phyloP scores from a whole-genome alignment of 2,329 filamentous ascomycete genomes.

The Cryphonectria carpinicola region DNA sequence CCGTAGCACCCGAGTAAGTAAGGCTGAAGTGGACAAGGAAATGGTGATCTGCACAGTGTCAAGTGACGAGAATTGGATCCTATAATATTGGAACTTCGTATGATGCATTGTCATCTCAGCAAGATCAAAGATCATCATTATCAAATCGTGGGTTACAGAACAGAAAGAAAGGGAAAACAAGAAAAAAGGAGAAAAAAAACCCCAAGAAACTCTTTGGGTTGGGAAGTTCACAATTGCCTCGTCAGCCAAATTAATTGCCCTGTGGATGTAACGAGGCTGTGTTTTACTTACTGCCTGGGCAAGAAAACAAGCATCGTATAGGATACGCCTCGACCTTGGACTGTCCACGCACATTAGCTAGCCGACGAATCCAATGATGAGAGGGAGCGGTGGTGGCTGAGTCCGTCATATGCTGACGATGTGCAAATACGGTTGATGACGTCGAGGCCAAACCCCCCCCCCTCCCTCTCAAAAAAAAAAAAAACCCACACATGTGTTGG shows the following conservation, averaged over 20 bases:
- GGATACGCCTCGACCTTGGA: neutral
- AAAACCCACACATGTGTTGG: neutral
- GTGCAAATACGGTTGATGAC: neutral
- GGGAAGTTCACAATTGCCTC: neutral
- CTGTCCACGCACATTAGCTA: neutral
- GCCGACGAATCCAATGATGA: too few species aligned
- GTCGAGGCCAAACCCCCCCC: too few species aligned
- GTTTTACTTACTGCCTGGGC: neutral
- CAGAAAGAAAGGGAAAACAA: neutral
- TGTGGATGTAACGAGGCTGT: neutral
- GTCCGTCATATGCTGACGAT: neutral
- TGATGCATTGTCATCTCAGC: neutral
- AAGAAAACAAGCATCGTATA: neutral
- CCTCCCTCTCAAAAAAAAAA: neutral
- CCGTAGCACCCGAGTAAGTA: neutral
- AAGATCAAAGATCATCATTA: neutral
- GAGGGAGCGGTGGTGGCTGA: too few species aligned
- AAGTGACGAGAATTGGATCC: neutral
- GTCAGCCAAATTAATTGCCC: neutral
- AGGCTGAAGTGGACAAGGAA: neutral
- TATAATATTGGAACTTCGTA: neutral
- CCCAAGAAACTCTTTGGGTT: too few species aligned
- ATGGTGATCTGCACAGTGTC: constrained; percentile 1
- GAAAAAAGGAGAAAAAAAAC: neutral
- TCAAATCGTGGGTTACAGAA: neutral